Base-by-base conservation (phyloP, 2,329 filamentous ascomycete genomes). In the Monilinia vaccinii-corymbosi region DNA sequence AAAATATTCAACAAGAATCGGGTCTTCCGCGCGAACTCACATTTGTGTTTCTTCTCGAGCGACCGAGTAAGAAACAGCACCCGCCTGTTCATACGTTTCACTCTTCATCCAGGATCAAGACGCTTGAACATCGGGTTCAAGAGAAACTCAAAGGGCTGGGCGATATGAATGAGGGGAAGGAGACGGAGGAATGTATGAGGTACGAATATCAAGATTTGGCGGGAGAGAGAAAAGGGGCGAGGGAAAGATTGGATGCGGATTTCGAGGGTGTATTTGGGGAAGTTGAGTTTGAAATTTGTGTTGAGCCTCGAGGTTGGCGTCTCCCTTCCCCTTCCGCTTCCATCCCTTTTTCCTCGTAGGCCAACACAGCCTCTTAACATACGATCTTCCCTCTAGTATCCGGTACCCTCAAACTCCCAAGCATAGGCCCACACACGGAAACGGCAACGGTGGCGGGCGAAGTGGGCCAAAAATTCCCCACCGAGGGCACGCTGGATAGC, bases 21-120 rank as follows among this genome's bases (percentile, higher is more conserved):
- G 78, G 78, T 2, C 67, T 80, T 5, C 78, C 78, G 11, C 73
- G 78, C 10, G 78, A 80, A 60, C 79, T 80, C 53, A 79, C 78
- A 3, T 79, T 80, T 64, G 77, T 78, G 18, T 73, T 80, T 70
- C 67, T 80, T 7, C 69, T 80, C 7, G 65, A 68, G 42, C 56
- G 65, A 31, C 53, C 61, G 4, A 60, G 55, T 14, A 56, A 62
- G 4, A 23, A 58, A 11, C 34, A 50, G 23, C 40, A 44, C 28
- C 40, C 48, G 4, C 38, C 57, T 5, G 31, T 63, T 62, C 51
- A 63, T 56, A 31, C 58, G 31, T 31, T 58, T 40, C 23, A 62
- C n/a, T 44, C 25, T 14, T 7, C 23, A n/a, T 49, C 42, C 13
- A 36, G 1, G 18, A 10, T 57, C 16, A 28, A 48, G 13, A 57